Evolutionary conservation across 1,284 basidiomycete genomes (phyloP).

Genomic region (Fomitopsis betulina): DNA sequence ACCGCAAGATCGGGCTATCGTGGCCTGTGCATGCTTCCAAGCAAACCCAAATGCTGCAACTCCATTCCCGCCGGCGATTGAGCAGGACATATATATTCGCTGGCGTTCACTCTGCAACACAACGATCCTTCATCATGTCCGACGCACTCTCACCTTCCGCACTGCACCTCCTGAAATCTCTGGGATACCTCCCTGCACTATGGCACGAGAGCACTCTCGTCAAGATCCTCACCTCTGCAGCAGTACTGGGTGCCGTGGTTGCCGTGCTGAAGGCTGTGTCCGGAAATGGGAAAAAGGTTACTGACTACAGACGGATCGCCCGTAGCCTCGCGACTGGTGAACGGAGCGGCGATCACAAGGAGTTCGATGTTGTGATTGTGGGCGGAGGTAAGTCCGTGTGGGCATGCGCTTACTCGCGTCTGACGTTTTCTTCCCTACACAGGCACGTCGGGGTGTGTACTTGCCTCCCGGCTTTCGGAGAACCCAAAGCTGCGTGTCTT

Average conservation of each 20-base stretch:
- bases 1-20: no score
- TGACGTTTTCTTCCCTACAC: not conserved
- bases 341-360: slow-evolving; percentile 26
- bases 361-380: slow-evolving; percentile 57
- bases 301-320: slow-evolving; percentile 10
- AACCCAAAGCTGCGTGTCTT: slow-evolving; percentile 51
- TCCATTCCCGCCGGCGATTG: no score
- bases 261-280: not conserved
- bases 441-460: slow-evolving; percentile 68
- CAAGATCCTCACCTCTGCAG: not conserved
- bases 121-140: not conserved
- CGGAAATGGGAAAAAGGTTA: slow-evolving; percentile 5
- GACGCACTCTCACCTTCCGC: not conserved
- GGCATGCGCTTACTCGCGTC: not conserved
- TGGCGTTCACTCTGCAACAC: not conserved
- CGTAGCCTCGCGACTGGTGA: slow-evolving; percentile 8
- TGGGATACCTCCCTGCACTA: not conserved
- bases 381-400: slow-evolving; percentile 48
- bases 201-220: not conserved
- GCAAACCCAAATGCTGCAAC: no score
- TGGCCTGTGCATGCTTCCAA: no score
- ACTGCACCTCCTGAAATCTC: not conserved
- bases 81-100: no score
- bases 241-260: slow-evolving; percentile 1
- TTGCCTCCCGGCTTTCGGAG: slow-evolving; percentile 63